phyloP scores from a whole-genome alignment of 176 grass and related monocot species.

The Tuctoria greenei region DNA sequence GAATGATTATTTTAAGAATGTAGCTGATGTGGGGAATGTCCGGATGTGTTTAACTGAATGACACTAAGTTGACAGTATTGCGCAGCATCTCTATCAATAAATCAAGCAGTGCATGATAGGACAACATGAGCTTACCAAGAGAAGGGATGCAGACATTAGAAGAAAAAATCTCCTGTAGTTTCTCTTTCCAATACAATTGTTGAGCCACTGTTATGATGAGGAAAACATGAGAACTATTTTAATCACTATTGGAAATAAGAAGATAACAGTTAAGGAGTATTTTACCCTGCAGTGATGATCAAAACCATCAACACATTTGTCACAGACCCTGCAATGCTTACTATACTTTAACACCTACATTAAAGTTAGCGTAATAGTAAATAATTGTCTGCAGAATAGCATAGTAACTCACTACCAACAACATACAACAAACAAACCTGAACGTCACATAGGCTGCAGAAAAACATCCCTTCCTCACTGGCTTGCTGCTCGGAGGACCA shows the following conservation, averaged over 20 bases:
- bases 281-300: constrained; percentile 99
- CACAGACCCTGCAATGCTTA: constrained; percentile 97
- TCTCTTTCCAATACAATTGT: constrained; percentile 96
- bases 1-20: constrained; percentile 8
- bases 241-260: constrained; percentile 16
- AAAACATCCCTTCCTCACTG: constrained; percentile 96
- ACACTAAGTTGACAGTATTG: background rate
- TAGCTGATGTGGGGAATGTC: background rate
- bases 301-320: constrained; percentile 98
- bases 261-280: constrained; percentile 5
- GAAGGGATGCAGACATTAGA: constrained; percentile 80
- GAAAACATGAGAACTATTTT: constrained; percentile 21
- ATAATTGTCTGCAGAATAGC: constrained; percentile 10
- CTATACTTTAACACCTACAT: constrained; percentile 92
- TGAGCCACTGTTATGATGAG: constrained; percentile 76
- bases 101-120: constrained; percentile 32
- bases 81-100: constrained; percentile 8
- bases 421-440: constrained; percentile 56
- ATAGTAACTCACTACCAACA: background rate
- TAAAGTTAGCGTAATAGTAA: background rate
- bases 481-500: constrained; percentile 73
- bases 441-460: constrained; percentile 95
- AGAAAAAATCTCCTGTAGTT: constrained; percentile 95
- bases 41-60: constrained; percentile 2
- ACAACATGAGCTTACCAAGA: constrained; percentile 75